These are phyloP conservation scores for Fraxinus angustifolia DNA, from an alignment of 305 asterid species.

Conservation along the genomic window DNA sequence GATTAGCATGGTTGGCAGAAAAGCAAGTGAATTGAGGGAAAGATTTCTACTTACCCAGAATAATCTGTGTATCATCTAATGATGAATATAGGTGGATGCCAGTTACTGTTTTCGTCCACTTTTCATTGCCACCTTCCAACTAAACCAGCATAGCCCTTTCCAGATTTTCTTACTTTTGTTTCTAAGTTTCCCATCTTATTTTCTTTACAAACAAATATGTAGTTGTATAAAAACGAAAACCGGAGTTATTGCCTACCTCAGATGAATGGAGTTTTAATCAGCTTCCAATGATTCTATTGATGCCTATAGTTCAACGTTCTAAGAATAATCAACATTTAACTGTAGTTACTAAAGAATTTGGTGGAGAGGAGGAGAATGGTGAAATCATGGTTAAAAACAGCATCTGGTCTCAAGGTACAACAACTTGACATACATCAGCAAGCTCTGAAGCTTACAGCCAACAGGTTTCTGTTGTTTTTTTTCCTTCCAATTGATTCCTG, in stretches of 20 bases:
- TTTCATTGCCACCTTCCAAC: not conserved
- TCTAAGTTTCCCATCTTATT: not conserved
- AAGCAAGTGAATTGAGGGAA: not conserved
- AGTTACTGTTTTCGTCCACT: not conserved
- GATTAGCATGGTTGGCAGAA: not conserved
- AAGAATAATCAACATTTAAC: not conserved
- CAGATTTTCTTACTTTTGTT: not conserved
- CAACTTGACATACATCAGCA: slow-evolving; percentile 96
- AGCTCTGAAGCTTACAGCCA: slow-evolving; percentile 96
- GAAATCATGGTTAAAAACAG: slow-evolving; percentile 71
- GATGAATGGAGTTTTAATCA: not conserved
- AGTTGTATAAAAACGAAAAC: not conserved
- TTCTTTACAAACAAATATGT: not conserved
- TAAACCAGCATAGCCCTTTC: not conserved
- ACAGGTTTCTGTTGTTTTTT: slow-evolving; percentile 55
- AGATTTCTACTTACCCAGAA: not conserved
- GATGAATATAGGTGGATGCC: not conserved
- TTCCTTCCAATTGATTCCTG: slow-evolving; percentile 10
- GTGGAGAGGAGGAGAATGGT: slow-evolving; percentile 87
- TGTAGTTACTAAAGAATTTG: slow-evolving; percentile 79
- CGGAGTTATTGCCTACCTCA: not conserved
- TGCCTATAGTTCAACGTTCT: not conserved
- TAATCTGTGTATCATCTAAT: not conserved
- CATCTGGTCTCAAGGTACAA: slow-evolving; percentile 84
- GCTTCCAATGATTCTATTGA: not conserved